These are phyloP conservation scores for Aspergillus pseudoviridinutans DNA, from an alignment of 2,329 filamentous ascomycete species.

Conservation along the genomic window DNA sequence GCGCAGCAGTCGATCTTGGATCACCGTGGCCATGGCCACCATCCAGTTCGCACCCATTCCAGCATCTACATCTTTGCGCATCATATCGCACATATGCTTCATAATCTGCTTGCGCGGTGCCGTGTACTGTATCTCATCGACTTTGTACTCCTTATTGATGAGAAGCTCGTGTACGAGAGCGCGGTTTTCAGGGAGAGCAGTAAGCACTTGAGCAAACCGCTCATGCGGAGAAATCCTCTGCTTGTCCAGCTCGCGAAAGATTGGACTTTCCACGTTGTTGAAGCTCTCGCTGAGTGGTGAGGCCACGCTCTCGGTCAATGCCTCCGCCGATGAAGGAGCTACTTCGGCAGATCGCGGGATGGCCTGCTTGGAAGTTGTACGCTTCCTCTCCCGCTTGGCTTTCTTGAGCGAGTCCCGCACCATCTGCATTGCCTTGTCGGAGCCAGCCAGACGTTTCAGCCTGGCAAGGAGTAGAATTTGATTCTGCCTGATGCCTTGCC, in stretches of 20 bases:
- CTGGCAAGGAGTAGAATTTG: constrained; percentile 60
- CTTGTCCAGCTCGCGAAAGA: constrained; percentile 33
- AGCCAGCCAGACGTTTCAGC: constrained; percentile 59
- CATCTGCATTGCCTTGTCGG: constrained; percentile 56
- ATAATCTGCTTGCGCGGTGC: constrained; percentile 55
- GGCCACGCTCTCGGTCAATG: constrained; percentile 34
- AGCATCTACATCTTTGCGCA: constrained; percentile 55
- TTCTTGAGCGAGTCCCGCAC: constrained; percentile 60
- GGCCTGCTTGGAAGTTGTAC: constrained; percentile 51
- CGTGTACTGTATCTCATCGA: constrained; percentile 49
- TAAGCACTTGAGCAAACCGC: constrained; percentile 52
- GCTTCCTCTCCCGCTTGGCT: constrained; percentile 51
- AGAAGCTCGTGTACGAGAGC: constrained; percentile 61
- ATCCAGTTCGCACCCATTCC: constrained; percentile 58
- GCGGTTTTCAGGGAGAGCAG: constrained; percentile 58
- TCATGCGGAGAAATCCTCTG: constrained; percentile 35
- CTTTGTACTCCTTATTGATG: constrained; percentile 60
- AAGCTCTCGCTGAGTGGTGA: constrained; percentile 41
- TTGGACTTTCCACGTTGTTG: constrained; percentile 31
- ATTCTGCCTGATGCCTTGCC: constrained; percentile 62
- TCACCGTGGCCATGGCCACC: constrained; percentile 62
- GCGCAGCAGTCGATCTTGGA: constrained; percentile 57
- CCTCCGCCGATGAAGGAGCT: constrained; percentile 29
- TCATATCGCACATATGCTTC: constrained; percentile 55
- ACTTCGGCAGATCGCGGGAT: constrained; percentile 53